Conservation (phyloP, 805 yeast genomes). For the Ogataea trehalophila region DNA sequence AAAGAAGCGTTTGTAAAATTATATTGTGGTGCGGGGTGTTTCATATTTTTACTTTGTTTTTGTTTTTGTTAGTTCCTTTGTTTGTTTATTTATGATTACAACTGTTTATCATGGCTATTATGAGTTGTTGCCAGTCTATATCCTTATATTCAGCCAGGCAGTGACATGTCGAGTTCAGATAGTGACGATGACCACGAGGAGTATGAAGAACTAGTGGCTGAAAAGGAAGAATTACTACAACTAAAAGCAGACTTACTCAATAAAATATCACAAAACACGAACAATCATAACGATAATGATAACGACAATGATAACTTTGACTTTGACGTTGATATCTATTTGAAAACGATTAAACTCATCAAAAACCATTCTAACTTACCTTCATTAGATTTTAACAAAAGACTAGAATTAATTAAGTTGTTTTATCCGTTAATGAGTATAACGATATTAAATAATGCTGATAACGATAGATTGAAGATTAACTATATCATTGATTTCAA, state of each 20-base stretch:
- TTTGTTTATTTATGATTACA: too few species aligned
- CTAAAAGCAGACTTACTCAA: background rate
- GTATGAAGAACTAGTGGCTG: conserved; percentile 5
- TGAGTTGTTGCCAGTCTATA: too few species aligned
- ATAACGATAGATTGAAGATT: conserved; percentile 2
- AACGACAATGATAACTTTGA: conserved; percentile 1
- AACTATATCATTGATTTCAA: conserved; percentile 12
- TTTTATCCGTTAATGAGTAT: conserved; percentile 28
- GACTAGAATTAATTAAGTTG: conserved; percentile 17
- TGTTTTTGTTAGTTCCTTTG: too few species aligned
- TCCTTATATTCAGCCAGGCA: background rate
- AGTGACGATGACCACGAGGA: conserved; percentile 12
- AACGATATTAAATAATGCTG: conserved; percentile 1
- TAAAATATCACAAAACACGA: background rate
- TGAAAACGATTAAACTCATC: conserved; percentile 12
- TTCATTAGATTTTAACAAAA: conserved; percentile 21
- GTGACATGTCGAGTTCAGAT: background rate
- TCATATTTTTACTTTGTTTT: too few species aligned
- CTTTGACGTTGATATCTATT: conserved; percentile 15
- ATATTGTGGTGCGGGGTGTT: too few species aligned
- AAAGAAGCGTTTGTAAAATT: too few species aligned
- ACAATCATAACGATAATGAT: background rate
- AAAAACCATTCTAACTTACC: conserved; percentile 25
- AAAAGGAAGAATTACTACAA: conserved; percentile 4
- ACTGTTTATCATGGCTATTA: too few species aligned